Percentiles rank a stretch among this genome's conserved stretches.
phyloP scores from a whole-genome alignment of 2,329 filamentous ascomycete genomes.

The Penicillium frequentans region DNA sequence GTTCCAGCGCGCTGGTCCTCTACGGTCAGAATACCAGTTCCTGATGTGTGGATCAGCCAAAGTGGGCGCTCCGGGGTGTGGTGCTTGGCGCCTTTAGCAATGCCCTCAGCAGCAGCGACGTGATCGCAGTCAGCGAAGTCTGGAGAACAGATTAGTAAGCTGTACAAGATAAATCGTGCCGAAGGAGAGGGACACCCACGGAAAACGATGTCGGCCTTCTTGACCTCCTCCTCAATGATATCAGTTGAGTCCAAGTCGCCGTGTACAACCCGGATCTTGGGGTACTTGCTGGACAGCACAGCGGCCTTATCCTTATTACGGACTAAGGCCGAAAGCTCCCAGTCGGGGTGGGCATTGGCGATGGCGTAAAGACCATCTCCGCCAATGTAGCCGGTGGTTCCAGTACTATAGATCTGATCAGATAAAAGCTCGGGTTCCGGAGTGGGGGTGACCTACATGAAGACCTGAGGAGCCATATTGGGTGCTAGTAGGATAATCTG shows the following conservation, averaged over 20 bases:
- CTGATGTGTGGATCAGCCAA: slow-evolving; percentile 48
- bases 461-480: slow-evolving; percentile 35
- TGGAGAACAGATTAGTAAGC: slow-evolving; percentile 8
- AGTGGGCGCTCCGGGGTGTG: slow-evolving; percentile 37
- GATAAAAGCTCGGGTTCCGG: slow-evolving; percentile 16
- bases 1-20: slow-evolving; percentile 42
- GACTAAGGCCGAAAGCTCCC: slow-evolving; percentile 46
- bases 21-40: slow-evolving; percentile 43
- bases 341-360: slow-evolving; percentile 48
- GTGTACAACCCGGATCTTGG: slow-evolving; percentile 42
- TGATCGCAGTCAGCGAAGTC: slow-evolving; percentile 47
- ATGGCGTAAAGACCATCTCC: slow-evolving; percentile 53
- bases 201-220: slow-evolving; percentile 50
- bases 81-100: slow-evolving; percentile 40
- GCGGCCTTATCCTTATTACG: slow-evolving; percentile 46
- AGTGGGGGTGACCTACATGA: slow-evolving; percentile 27
- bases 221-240: slow-evolving; percentile 44
- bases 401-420: slow-evolving; percentile 42
- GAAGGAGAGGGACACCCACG: slow-evolving; percentile 29
- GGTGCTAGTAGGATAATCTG: background rate
- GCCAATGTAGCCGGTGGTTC: slow-evolving; percentile 55
- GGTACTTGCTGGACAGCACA: slow-evolving; percentile 40
- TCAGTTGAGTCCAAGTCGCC: slow-evolving; percentile 45
- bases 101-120: slow-evolving; percentile 41
- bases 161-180: too few species aligned